Evolutionary conservation across 306 rosid genomes (phyloP).

Genomic region (Prunus armeniaca): DNA sequence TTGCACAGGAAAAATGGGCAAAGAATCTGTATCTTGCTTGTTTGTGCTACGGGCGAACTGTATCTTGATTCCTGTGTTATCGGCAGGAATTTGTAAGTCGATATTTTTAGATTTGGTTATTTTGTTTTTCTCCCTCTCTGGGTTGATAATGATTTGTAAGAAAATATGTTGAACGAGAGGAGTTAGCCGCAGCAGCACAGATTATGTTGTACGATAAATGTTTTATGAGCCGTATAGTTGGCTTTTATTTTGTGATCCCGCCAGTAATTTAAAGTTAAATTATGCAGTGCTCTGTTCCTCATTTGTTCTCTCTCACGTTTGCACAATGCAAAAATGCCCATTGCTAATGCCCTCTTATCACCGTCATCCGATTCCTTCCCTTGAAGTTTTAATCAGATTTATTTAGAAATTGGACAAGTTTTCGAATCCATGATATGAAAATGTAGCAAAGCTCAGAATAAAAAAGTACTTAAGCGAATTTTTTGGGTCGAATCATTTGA

Average conservation of each 20-base stretch:
- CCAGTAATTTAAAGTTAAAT: slow-evolving; percentile 1
- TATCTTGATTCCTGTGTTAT: slow-evolving; percentile 40
- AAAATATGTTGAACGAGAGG: slow-evolving; percentile 17
- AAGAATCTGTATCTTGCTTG: slow-evolving; percentile 86
- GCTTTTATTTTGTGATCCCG: slow-evolving; percentile 9
- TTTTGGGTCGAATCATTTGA: too few species aligned
- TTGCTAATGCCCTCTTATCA: neutral
- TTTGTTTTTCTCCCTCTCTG: neutral
- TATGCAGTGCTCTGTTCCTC: neutral
- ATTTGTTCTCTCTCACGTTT: too few species aligned
- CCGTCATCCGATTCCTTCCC: too few species aligned
- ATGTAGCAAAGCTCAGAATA: too few species aligned
- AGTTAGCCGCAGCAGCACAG: slow-evolving; percentile 19
- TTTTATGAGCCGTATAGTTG: slow-evolving; percentile 5
- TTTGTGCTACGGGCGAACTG: slow-evolving; percentile 89
- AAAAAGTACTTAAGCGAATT: too few species aligned
- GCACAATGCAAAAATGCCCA: neutral
- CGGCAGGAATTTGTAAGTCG: slow-evolving; percentile 19
- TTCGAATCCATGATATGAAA: too few species aligned
- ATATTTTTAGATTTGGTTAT: slow-evolving; percentile 4
- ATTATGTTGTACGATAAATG: slow-evolving; percentile 14
- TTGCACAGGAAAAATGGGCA: slow-evolving; percentile 85
- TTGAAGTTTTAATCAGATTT: too few species aligned
- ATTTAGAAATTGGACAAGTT: too few species aligned
- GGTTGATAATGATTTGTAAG: slow-evolving; percentile 19